Evolutionary conservation across 768 basidiomycete species (phyloP), one percentile per base, ranked within the genome.

Genomic region (Erythrobasidium yunnanense): DNA sequence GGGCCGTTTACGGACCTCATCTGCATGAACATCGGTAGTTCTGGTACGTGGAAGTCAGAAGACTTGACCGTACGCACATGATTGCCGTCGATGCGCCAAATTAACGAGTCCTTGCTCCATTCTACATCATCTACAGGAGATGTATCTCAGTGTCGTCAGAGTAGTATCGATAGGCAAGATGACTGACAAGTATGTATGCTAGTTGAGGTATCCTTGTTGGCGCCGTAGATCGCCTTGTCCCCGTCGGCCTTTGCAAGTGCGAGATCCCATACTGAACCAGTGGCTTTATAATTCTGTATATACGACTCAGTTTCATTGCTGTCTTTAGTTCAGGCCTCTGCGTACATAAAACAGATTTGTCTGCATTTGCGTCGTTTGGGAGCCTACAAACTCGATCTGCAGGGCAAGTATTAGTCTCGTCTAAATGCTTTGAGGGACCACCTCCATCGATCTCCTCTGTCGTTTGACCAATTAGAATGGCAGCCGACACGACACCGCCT

Each of bases 391-490:
- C 38, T 45, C 38, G 38, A 45, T 45, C 38, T 45, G 38, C n/a
- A 11, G 11, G 13, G 38, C n/a, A n/a, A n/a, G n/a, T n/a, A n/a
- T n/a, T n/a, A n/a, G n/a, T n/a, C n/a, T n/a, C n/a, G n/a, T n/a
- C n/a, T n/a, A n/a, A n/a, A n/a, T n/a, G n/a, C n/a, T n/a, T n/a
- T n/a, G n/a, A n/a, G n/a, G n/a, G n/a, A n/a, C n/a, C n/a, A n/a
- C n/a, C 13, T 45, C 11, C 11, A 63, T 63, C 60, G 30, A 63
- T 38, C 30, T 63, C 60, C 42, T 63, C 60, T 5, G 42, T 50
- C 6, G 60, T 63, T 23, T 63, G 32, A n/a, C 60, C 60, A 29
- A 63, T 63, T 13, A 63, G 18, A 7, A 63, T 38, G 33, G 60
- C 60, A 18, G 60, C 60, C 32, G 46, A 50, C 29, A 63, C 60